A percentile compares a stretch with the other conserved stretches of the same genome.
These are phyloP conservation scores for Paramecium primaurelia DNA, from an alignment of 73 alveolate species.

Conservation along the genomic window DNA sequence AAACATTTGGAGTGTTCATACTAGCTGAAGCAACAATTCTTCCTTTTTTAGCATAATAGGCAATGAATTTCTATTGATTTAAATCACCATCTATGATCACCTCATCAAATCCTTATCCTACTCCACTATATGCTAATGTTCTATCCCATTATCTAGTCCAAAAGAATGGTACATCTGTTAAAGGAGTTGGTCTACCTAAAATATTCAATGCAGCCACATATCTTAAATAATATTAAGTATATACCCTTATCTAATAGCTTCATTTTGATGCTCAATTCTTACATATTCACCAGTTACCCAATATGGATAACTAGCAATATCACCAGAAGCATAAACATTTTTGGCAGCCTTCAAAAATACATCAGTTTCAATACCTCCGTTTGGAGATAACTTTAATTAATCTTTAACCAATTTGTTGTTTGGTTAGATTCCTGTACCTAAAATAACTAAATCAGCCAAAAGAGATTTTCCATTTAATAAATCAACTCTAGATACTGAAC, in stretches of 20 bases:
- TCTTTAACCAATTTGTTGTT: slow-evolving; percentile 61
- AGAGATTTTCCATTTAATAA: slow-evolving; percentile 65
- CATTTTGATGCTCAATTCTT: slow-evolving; percentile 84
- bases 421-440: slow-evolving; percentile 80
- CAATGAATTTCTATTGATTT: slow-evolving; percentile 42
- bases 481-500: slow-evolving; percentile 59
- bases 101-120: slow-evolving; percentile 47
- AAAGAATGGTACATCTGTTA: slow-evolving; percentile 64
- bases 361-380: slow-evolving; percentile 65
- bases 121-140: slow-evolving; percentile 39
- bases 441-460: slow-evolving; percentile 75
- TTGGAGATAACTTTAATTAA: slow-evolving; percentile 55
- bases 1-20: slow-evolving; percentile 65
- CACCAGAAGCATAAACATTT: slow-evolving; percentile 87
- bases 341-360: slow-evolving; percentile 72
- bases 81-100: slow-evolving; percentile 40
- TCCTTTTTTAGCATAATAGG: slow-evolving; percentile 34
- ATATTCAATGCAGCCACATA: slow-evolving; percentile 82
- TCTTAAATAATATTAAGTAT: neutral
- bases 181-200: slow-evolving; percentile 76
- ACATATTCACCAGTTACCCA: slow-evolving; percentile 69
- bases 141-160: slow-evolving; percentile 1
- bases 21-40: slow-evolving; percentile 42
- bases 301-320: slow-evolving; percentile 78
- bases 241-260: slow-evolving; percentile 73